Evolutionary conservation across 768 basidiomycete genomes (phyloP), one percentile per base, ranked within the genome.

Genomic region (Neoboletus magnificus): DNA sequence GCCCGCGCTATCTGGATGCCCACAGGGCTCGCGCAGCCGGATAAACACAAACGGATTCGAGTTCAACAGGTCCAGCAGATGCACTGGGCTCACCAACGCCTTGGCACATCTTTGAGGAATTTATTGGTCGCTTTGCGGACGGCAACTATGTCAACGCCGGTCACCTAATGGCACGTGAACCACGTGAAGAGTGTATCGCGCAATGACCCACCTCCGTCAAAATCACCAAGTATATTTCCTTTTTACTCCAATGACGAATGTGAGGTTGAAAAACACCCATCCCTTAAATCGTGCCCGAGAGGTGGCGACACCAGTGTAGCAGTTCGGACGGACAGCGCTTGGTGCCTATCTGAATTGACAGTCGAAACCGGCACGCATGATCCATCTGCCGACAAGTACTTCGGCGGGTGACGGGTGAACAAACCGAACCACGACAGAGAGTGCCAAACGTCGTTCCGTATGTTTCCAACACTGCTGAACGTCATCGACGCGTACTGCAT

Each of bases 201-300:
- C 16, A 18, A 22, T 16, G 30, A 23, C 41, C n/a, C 29, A 48
- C 50, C 37, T 7, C 27, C 27, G 30, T 25, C 23, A 54, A 40
- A 4, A n/a, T 15, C 4, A 32, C 29, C 8, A 5, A 29, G 37
- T 58, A 43, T 9, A 52, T 22, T 1, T n/a, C n/a, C 16, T 11
- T 44, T 50, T 50, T 7, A 47, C 32, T 1, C 55, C 55, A n/a
- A 16, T 46, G 39, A 50, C 37, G 27, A 57, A 50, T 4, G 55
- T 41, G n/a, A 46, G 23, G n/a, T 36, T 15, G 27, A 54, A 54
- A 22, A 54, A 30, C 10, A 3, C 37, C 18, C 30, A 5, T 30
- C 5, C 2, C n/a, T n/a, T n/a, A n/a, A n/a, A 1, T 30, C 30
- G 10, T 30, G 30, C 30, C 30, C n/a, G n/a, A 30, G 30, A 30